These are phyloP conservation scores for Mucor lusitanicus DNA, from an alignment of 371 early-diverging fungal species.

Conservation along the genomic window DNA sequence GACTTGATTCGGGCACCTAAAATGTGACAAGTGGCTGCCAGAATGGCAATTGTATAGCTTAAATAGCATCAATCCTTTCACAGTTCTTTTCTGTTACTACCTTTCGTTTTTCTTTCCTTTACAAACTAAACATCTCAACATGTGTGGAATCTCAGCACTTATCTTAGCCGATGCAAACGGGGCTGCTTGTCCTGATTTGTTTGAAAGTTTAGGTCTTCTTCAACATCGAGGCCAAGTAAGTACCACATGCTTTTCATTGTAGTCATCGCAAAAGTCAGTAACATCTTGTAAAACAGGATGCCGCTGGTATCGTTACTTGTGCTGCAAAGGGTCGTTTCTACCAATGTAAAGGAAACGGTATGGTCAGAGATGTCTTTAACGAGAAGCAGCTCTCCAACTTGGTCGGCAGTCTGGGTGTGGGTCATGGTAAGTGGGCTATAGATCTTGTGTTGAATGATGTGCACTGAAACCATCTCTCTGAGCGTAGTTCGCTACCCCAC, in stretches of 20 bases:
- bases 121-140: conserved; percentile 30
- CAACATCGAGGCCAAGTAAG: conserved; percentile 98
- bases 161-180: conserved; percentile 81
- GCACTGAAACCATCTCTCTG: not conserved
- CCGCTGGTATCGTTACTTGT: conserved; percentile 98
- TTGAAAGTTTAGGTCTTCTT: conserved; percentile 89
- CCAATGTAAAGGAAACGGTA: conserved; percentile 97
- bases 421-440: conserved; percentile 78
- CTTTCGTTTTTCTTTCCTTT: not conserved
- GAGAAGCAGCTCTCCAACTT: conserved; percentile 74
- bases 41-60: not conserved
- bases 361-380: conserved; percentile 96
- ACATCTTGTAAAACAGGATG: conserved; percentile 71
- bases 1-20: not conserved
- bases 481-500: conserved; percentile 93
- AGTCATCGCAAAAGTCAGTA: not conserved
- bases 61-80: not conserved
- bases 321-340: conserved; percentile 92
- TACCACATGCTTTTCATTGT: not conserved
- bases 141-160: conserved; percentile 94
- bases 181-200: conserved; percentile 82
- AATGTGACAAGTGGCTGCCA: conserved; percentile 1
- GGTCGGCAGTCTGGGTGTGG: conserved; percentile 89
- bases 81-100: not conserved
- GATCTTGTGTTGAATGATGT: not conserved